Conservation (phyloP, 768 basidiomycete genomes). For the Lactarius akahatsu region DNA sequence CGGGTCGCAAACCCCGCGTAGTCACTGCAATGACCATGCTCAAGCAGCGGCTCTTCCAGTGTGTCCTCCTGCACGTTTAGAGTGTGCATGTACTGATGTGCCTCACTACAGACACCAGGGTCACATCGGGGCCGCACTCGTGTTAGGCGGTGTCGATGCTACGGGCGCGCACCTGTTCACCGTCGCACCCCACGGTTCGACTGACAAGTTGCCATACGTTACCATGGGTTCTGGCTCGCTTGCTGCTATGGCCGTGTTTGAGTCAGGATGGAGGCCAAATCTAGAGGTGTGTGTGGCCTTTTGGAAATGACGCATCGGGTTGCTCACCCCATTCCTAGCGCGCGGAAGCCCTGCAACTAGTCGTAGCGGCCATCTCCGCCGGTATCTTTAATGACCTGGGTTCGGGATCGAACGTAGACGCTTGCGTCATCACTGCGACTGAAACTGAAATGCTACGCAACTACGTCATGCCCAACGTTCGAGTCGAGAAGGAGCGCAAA, state of each 20-base stretch:
- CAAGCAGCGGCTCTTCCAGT: conserved; percentile 93
- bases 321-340: conserved; percentile 47
- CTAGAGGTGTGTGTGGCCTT: conserved; percentile 63
- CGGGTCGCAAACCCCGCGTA: conserved; percentile 88
- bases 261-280: conserved; percentile 76
- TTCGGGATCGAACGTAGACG: conserved; percentile 98
- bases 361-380: conserved; percentile 83
- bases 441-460: conserved; percentile 93
- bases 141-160: conserved; percentile 93
- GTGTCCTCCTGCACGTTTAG: conserved; percentile 26
- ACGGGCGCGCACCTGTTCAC: conserved; percentile 96
- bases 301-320: conserved; percentile 8
- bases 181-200: conserved; percentile 94
- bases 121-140: conserved; percentile 90
- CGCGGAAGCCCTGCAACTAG: conserved; percentile 76
- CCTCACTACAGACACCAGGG: conserved; percentile 73
- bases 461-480: conserved; percentile 87
- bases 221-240: conserved; percentile 97
- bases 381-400: conserved; percentile 99
- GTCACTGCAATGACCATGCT: conserved; percentile 99
- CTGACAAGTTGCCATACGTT: conserved; percentile 97
- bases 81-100: neutral
- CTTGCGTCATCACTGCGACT: conserved; percentile 86
- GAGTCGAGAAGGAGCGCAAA: conserved; percentile 71
- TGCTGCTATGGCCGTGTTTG: conserved; percentile 98